phyloP scores from a whole-genome alignment of 2,329 filamentous ascomycete species.

The Pseudocercospora eumusae region DNA sequence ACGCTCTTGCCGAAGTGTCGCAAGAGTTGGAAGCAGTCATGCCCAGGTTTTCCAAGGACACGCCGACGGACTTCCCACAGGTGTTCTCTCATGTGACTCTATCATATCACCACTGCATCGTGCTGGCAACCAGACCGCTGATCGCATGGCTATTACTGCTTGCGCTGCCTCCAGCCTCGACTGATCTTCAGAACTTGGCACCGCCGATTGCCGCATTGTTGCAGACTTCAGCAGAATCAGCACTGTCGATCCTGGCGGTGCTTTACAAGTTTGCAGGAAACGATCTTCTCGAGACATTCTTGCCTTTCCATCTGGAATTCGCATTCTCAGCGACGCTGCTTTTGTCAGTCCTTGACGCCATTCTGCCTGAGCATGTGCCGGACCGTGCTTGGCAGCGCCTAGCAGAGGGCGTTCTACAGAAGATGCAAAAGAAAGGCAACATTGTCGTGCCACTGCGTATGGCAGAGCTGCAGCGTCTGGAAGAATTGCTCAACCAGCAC shows the following conservation, averaged over 20 bases:
- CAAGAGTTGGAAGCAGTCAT: conserved; percentile 28
- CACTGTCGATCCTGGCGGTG: conserved; percentile 16
- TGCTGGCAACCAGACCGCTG: conserved; percentile 41
- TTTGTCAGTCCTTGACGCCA: conserved; percentile 23
- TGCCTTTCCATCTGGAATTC: conserved; percentile 32
- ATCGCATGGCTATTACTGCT: conserved; percentile 22
- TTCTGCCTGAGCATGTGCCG: conserved; percentile 26
- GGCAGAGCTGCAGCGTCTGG: conserved; percentile 26
- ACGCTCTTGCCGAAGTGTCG: conserved; percentile 29
- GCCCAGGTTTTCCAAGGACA: conserved; percentile 1
- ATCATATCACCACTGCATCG: conserved; percentile 27
- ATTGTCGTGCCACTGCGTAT: conserved; percentile 27
- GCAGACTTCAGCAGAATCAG: conserved; percentile 17
- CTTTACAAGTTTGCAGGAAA: conserved; percentile 12
- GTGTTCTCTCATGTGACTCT: conserved; percentile 20
- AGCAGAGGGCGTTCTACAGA: conserved; percentile 25
- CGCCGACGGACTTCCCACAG: conserved; percentile 14
- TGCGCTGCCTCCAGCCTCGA: conserved; percentile 15
- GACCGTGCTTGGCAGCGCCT: conserved; percentile 23
- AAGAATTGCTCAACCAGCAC: conserved; percentile 17
- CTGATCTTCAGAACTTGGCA: conserved; percentile 20
- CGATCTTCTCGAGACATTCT: conserved; percentile 25
- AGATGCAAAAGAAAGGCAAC: conserved; percentile 29
- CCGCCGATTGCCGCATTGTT: conserved; percentile 18
- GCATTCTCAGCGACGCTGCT: conserved; percentile 29